Evolutionary conservation across 352 stramenopile genomes (phyloP).

Genomic region (Blastocystis sp.): DNA sequence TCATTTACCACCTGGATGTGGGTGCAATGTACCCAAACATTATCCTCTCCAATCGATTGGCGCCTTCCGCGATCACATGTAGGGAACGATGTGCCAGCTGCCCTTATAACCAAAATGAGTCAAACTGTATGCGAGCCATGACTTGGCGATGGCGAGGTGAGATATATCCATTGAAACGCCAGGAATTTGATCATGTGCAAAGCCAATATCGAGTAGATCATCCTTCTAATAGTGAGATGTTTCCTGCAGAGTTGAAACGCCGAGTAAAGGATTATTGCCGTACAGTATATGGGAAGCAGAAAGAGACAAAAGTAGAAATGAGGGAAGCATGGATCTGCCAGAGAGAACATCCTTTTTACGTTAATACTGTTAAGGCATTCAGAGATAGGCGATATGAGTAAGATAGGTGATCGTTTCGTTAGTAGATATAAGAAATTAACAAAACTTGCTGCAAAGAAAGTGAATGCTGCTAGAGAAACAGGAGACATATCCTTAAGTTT

Average conservation of each 20-base stretch:
- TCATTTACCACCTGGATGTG: conserved; percentile 98
- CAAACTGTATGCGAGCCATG: conserved; percentile 91
- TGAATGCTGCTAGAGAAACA: conserved; percentile 69
- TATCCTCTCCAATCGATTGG: conserved; percentile 95
- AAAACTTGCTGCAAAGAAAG: conserved; percentile 82
- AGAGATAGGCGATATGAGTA: conserved; percentile 94
- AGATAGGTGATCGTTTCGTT: background rate
- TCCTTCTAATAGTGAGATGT: conserved; percentile 25
- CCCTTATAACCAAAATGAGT: conserved; percentile 79
- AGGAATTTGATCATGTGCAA: conserved; percentile 90
- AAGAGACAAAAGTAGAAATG: conserved; percentile 88
- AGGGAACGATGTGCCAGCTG: conserved; percentile 89
- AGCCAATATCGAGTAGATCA: conserved; percentile 71
- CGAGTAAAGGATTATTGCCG: conserved; percentile 82
- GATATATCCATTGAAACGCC: conserved; percentile 82
- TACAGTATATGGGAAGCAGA: conserved; percentile 73
- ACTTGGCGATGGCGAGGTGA: conserved; percentile 96
- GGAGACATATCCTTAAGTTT: conserved; percentile 63
- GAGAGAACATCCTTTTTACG: conserved; percentile 98
- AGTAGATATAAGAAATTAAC: conserved; percentile 90
- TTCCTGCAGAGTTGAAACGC: conserved; percentile 70
- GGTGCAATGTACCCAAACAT: conserved; percentile 99
- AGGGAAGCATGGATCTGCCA: conserved; percentile 92
- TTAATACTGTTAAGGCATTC: conserved; percentile 97
- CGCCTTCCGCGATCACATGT: conserved; percentile 90